Conservation (phyloP, 2,329 filamentous ascomycete species). For the Harringtonia aguacate region DNA sequence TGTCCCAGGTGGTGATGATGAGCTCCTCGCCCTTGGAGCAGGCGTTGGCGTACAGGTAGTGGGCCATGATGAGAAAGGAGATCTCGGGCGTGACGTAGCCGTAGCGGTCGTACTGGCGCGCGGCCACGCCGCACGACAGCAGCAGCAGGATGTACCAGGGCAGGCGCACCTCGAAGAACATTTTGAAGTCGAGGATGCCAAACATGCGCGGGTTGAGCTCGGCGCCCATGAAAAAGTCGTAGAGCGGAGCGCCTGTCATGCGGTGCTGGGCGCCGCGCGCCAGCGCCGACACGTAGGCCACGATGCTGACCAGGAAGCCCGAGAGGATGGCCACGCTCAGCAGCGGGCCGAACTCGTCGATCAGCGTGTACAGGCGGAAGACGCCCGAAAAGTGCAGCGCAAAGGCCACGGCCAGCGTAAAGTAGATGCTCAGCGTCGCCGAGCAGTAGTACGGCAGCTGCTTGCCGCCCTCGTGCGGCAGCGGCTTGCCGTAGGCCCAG, state of each 20-base stretch:
- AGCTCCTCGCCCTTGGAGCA: constrained; percentile 76
- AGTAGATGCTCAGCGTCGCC: constrained; percentile 76
- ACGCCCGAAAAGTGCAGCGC: constrained; percentile 69
- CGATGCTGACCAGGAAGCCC: constrained; percentile 70
- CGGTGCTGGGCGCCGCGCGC: constrained; percentile 75
- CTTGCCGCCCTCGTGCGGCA: constrained; percentile 71
- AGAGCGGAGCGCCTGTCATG: constrained; percentile 75
- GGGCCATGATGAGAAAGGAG: constrained; percentile 63
- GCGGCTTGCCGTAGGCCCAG: constrained; percentile 76
- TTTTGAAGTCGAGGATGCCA: constrained; percentile 78
- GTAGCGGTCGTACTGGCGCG: constrained; percentile 66
- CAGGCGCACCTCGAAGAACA: constrained; percentile 81
- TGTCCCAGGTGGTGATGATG: constrained; percentile 75
- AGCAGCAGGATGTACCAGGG: constrained; percentile 80
- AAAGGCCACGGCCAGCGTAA: constrained; percentile 63
- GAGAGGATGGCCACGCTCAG: constrained; percentile 89
- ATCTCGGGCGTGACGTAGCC: constrained; percentile 69
- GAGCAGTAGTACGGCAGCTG: constrained; percentile 94
- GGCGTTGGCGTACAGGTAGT: constrained; percentile 74
- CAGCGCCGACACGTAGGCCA: constrained; percentile 80
- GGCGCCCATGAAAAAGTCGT: constrained; percentile 87
- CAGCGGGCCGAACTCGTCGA: constrained; percentile 91
- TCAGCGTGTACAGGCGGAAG: constrained; percentile 82
- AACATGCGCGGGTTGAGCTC: constrained; percentile 84
- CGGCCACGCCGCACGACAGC: constrained; percentile 55